A percentile compares a stretch with the other conserved stretches of the same genome.
These are phyloP conservation scores for Striga hermonthica DNA, from an alignment of 305 asterid species.

Conservation along the genomic window DNA sequence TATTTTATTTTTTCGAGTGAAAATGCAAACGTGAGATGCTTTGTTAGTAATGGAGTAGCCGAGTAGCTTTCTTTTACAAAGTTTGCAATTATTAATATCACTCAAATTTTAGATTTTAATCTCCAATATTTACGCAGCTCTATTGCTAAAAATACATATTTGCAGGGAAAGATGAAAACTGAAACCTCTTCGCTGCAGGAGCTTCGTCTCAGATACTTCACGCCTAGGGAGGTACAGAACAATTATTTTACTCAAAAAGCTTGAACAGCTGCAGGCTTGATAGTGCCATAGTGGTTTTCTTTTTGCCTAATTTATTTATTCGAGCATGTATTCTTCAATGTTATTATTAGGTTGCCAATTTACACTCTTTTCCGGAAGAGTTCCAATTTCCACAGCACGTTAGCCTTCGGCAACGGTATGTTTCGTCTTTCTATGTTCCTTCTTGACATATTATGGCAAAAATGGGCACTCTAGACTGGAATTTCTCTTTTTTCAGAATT, in stretches of 20 bases:
- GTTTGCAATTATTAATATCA: constrained; percentile 3
- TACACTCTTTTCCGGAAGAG: constrained; percentile 77
- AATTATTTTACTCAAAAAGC: not conserved
- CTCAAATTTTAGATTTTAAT: constrained; percentile 12
- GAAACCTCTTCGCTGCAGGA: constrained; percentile 46
- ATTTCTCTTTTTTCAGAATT: not conserved
- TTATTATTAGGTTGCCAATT: constrained; percentile 69
- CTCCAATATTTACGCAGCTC: not conserved
- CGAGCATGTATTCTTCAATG: not conserved
- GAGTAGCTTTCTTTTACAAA: not conserved
- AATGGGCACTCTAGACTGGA: not conserved
- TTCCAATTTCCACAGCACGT: constrained; percentile 73
- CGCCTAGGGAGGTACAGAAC: constrained; percentile 82
- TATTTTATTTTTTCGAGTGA: not conserved
- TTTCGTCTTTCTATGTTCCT: constrained; percentile 11
- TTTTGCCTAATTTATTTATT: not conserved
- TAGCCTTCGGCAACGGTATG: constrained; percentile 84
- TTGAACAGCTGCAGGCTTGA: too few species aligned
- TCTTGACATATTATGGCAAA: constrained; percentile 25
- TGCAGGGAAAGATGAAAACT: constrained; percentile 52
- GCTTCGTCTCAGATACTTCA: constrained; percentile 80
- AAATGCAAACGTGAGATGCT: not conserved
- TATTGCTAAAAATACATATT: constrained; percentile 25
- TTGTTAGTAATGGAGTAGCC: not conserved
- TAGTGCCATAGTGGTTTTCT: not conserved